These are phyloP conservation scores for Candida montana DNA, from an alignment of 805 yeast species.

Conservation along the genomic window DNA sequence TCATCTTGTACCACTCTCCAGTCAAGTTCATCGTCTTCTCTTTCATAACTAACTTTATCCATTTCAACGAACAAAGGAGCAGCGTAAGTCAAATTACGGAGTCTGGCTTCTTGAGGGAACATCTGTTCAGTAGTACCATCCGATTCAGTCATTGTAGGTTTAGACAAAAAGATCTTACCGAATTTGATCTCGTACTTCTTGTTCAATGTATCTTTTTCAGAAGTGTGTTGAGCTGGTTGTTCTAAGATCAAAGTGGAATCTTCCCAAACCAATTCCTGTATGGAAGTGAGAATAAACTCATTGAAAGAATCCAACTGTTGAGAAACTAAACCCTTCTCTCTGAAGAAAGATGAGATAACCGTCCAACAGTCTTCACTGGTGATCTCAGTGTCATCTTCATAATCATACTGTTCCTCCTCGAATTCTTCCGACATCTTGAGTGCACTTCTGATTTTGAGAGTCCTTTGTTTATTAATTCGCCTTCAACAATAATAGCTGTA, in stretches of 20 bases:
- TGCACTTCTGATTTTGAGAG: not conserved
- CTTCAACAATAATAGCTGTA: not conserved
- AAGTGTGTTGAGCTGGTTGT: constrained; percentile 96
- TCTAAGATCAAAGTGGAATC: constrained; percentile 91
- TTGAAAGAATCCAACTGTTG: constrained; percentile 98
- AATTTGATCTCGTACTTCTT: constrained; percentile 94
- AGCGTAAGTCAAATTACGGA: constrained; percentile 92
- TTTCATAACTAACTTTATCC: constrained; percentile 81
- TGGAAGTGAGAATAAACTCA: constrained; percentile 93
- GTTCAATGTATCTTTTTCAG: constrained; percentile 83
- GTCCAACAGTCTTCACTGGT: constrained; percentile 99
- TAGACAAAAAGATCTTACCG: constrained; percentile 93
- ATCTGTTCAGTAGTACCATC: constrained; percentile 99
- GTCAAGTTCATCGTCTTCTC: constrained; percentile 67
- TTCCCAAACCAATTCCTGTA: constrained; percentile 95
- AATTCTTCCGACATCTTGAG: constrained; percentile 26
- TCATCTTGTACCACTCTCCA: constrained; percentile 59
- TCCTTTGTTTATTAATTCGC: constrained; percentile 3
- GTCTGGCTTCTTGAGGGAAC: constrained; percentile 97
- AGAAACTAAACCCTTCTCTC: constrained; percentile 93
- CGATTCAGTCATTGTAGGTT: constrained; percentile 98
- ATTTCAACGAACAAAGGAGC: constrained; percentile 95
- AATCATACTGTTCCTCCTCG: constrained; percentile 53
- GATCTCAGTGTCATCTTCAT: constrained; percentile 44
- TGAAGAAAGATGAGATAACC: constrained; percentile 92